Evolutionary conservation across 345 rosid species (phyloP), one percentile per base, ranked within the genome.

Genomic region (Eucalyptus erythrocorys): DNA sequence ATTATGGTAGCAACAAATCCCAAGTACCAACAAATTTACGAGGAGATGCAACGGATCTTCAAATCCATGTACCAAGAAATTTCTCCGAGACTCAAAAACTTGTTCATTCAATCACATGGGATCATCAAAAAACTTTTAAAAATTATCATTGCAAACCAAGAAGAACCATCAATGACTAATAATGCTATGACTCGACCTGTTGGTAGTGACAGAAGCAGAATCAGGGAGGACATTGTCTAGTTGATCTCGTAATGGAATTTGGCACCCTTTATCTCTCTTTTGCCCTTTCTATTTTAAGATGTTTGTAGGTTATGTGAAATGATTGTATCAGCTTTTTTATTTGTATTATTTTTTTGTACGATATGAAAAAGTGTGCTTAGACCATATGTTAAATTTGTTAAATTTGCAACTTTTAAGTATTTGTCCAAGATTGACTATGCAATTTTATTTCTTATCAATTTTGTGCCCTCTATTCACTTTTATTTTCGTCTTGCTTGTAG

Each of bases 311-410:
- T 22, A 22, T 53, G 27, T 53, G 59, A 21, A 53, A 21, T 13
- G 30, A 55, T 53, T 53, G 59, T 53, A 53, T 53, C 26, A 49
- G 0, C 51, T 24, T 55, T 24, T 55, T 55, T 4, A 26, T 55
- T 10, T 24, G 12, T 24, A 57, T 10, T 4, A 57, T 1, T 10
- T 57, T 6, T 10, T 24, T 24, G 27, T 4, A 57, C 61, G 0
- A 57, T 10, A 53, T 21, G 64, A 10, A 57, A 26, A 57, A 57
- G 64, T 26, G 30, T 57, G 64, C 6, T 24, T 5, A 57, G 30
- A 57, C 30, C 6, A 57, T 57, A 24, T 57, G 6, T 57, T 2
- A 57, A 57, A 57, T 2, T 24, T 57, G 6, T 57, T 22, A 57
- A 57, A 26, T 57, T 26, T 57, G 13, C 13, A 51, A 7, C 57